Conservation (phyloP, 495 filamentous ascomycete species). For the Hypomontagnella monticulosa region DNA sequence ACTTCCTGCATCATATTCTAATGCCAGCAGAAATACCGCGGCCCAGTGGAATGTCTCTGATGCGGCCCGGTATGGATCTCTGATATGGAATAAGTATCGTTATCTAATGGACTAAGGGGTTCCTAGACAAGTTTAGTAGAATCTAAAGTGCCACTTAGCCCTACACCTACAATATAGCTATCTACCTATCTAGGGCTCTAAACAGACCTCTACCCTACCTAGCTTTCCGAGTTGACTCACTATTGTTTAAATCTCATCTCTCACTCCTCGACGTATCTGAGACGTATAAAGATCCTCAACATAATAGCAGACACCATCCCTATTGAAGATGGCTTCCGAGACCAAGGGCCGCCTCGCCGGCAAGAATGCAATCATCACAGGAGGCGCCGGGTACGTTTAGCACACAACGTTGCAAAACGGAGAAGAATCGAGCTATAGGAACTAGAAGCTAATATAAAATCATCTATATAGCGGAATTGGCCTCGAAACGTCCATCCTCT, state of each 20-base stretch:
- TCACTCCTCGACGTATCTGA: not conserved
- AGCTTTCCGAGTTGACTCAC: too few relatives aligned
- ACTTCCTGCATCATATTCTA: not conserved
- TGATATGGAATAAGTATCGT: too few relatives aligned
- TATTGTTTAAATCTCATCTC: too few relatives aligned
- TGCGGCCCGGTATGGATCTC: too few relatives aligned
- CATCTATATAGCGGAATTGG: slow-evolving; percentile 79
- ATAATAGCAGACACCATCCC: not conserved
- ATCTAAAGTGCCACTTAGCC: too few relatives aligned
- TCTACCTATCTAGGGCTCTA: too few relatives aligned
- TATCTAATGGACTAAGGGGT: too few relatives aligned
- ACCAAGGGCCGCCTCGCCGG: slow-evolving; percentile 74
- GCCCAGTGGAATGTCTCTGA: too few relatives aligned
- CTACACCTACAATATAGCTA: too few relatives aligned
- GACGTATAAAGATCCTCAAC: not conserved
- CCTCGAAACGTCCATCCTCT: slow-evolving; percentile 92
- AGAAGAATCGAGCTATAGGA: not conserved
- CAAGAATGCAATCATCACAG: slow-evolving; percentile 95
- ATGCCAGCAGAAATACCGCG: not conserved
- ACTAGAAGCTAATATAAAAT: slow-evolving; percentile 14
- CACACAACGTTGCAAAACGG: not conserved
- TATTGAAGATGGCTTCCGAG: slow-evolving; percentile 40
- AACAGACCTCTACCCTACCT: too few relatives aligned
- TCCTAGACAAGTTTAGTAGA: too few relatives aligned
- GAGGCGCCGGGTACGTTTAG: slow-evolving; percentile 81